Evolutionary conservation across 495 filamentous ascomycete genomes (phyloP).

Genomic region (Symbiotaphrina buchneri): DNA sequence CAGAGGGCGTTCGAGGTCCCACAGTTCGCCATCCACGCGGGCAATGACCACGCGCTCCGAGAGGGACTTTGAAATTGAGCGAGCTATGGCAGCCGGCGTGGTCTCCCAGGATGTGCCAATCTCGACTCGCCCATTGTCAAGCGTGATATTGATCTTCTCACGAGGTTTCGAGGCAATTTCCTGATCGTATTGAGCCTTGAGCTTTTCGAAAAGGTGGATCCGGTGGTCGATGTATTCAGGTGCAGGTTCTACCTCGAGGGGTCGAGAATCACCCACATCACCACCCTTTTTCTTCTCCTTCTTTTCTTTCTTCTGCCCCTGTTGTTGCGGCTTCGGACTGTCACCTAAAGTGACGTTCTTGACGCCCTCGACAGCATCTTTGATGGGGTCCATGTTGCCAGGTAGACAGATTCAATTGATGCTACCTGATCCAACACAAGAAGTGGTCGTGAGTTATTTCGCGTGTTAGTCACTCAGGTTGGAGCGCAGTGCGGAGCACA

Average conservation of each 20-base stretch:
- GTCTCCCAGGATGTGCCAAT: slow-evolving; percentile 49
- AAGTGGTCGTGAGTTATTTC: too few relatives aligned
- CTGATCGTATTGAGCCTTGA: slow-evolving; percentile 63
- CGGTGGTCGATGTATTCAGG: slow-evolving; percentile 50
- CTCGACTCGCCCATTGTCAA: slow-evolving; percentile 37
- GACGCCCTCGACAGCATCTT: slow-evolving; percentile 17
- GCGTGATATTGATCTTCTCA: slow-evolving; percentile 41
- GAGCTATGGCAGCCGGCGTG: slow-evolving; percentile 41
- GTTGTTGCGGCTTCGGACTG: slow-evolving; percentile 11
- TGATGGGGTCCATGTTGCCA: slow-evolving; percentile 7
- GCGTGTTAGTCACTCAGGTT: too few relatives aligned
- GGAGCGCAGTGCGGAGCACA: too few relatives aligned
- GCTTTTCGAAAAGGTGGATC: slow-evolving; percentile 64
- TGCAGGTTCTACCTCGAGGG: slow-evolving; percentile 18
- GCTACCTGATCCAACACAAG: too few relatives aligned
- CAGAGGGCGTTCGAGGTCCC: slow-evolving; percentile 80
- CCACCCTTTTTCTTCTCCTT: slow-evolving; percentile 27
- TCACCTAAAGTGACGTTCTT: slow-evolving; percentile 24
- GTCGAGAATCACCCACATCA: slow-evolving; percentile 15
- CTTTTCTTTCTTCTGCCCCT: slow-evolving; percentile 16
- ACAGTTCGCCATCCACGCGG: slow-evolving; percentile 60
- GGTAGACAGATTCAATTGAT: not conserved
- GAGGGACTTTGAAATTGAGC: slow-evolving; percentile 42
- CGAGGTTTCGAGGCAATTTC: slow-evolving; percentile 37
- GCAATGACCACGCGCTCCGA: slow-evolving; percentile 62